Evolutionary conservation across 345 rosid genomes (phyloP).

Genomic region (Gossypium rotundifolium): DNA sequence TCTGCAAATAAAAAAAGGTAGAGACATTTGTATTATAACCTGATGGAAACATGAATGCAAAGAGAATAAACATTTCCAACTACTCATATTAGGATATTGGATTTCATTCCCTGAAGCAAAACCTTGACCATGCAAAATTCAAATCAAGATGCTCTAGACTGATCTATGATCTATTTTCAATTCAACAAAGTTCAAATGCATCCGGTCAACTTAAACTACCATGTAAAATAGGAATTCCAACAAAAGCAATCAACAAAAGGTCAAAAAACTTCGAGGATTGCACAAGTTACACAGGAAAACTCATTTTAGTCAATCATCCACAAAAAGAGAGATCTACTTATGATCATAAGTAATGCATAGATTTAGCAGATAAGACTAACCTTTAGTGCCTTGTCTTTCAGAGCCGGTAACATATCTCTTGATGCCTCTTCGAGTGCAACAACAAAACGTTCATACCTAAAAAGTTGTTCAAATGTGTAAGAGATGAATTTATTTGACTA

Average conservation of each 20-base stretch:
- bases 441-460: slow-evolving; percentile 83
- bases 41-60: background rate
- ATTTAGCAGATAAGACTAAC: slow-evolving; percentile 27
- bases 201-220: background rate
- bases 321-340: background rate
- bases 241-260: background rate
- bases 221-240: slow-evolving; percentile 1
- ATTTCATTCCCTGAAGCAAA: background rate
- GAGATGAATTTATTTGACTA: background rate
- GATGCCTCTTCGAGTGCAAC: slow-evolving; percentile 88
- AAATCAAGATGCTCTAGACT: background rate
- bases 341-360: background rate
- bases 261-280: background rate
- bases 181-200: background rate
- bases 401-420: slow-evolving; percentile 73
- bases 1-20: slow-evolving; percentile 35
- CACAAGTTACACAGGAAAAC: background rate
- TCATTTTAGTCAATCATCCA: background rate
- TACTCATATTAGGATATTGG: background rate
- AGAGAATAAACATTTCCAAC: background rate
- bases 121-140: background rate
- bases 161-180: background rate
- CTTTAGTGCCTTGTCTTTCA: slow-evolving; percentile 88
- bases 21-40: background rate
- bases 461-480: background rate